Percentiles rank a stretch among this genome's conserved stretches.
These are phyloP conservation scores for Aspergillus fijiensis DNA, from an alignment of 2,329 filamentous ascomycete genomes.

Conservation along the genomic window DNA sequence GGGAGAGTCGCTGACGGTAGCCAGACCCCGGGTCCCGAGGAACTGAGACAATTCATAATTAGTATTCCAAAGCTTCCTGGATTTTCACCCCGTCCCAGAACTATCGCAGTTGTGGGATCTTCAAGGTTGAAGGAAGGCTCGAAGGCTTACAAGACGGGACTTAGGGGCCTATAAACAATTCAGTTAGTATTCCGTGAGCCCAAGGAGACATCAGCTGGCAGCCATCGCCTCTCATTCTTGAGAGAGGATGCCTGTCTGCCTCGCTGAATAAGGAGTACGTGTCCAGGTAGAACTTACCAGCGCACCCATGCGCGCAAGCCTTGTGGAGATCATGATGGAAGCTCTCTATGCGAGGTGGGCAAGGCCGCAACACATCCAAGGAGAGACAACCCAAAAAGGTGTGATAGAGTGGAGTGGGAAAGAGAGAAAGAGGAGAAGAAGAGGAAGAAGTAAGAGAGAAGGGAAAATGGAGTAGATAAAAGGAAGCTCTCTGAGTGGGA, in stretches of 20 bases:
- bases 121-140: constrained; percentile 3
- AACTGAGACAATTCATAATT: constrained; percentile 50
- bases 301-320: constrained; percentile 49
- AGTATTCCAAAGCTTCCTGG: constrained; percentile 17
- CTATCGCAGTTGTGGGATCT: background rate
- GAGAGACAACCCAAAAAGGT: constrained; percentile 32
- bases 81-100: background rate
- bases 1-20: constrained; percentile 79
- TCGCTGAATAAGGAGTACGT: constrained; percentile 13
- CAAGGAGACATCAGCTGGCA: background rate
- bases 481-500: constrained; percentile 38
- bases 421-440: constrained; percentile 37
- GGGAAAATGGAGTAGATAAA: constrained; percentile 33
- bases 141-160: constrained; percentile 46
- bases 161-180: constrained; percentile 39
- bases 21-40: constrained; percentile 68
- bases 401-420: constrained; percentile 35
- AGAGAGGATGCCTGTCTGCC: constrained; percentile 1
- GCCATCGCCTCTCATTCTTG: constrained; percentile 10
- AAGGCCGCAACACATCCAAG: constrained; percentile 41
- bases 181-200: constrained; percentile 22
- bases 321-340: constrained; percentile 49
- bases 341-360: constrained; percentile 41
- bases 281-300: constrained; percentile 41
- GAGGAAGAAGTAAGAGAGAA: constrained; percentile 38